Conservation (phyloP, 192 early-diverging fungal genomes). For the Ramicandelaber brevisporus region DNA sequence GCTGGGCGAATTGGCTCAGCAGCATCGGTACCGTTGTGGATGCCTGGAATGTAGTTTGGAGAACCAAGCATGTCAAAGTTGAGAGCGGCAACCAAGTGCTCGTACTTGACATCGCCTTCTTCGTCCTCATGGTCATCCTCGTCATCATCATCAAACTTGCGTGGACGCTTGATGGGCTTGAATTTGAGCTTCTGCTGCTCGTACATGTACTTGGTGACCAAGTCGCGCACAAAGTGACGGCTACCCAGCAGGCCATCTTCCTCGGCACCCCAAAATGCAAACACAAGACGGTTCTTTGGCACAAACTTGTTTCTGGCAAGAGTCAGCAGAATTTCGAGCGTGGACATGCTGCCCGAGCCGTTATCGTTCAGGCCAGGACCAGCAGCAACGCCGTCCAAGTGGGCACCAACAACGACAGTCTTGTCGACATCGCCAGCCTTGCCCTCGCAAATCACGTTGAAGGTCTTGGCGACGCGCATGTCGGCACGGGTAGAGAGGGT, state of each 20-base stretch:
- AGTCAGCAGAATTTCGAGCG: conserved; percentile 29
- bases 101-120: conserved; percentile 9
- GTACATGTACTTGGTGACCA: too few relatives aligned
- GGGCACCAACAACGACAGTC: conserved; percentile 31
- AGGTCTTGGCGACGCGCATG: conserved; percentile 25
- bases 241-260: conserved; percentile 41
- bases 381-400: conserved; percentile 37
- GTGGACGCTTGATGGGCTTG: too few relatives aligned
- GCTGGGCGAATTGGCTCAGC: conserved; percentile 16
- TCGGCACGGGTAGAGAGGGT: conserved; percentile 20
- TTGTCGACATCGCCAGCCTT: conserved; percentile 14
- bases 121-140: too few relatives aligned
- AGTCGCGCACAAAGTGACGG: conserved; percentile 22
- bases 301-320: conserved; percentile 14
- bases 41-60: conserved; percentile 36
- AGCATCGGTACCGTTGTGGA: conserved; percentile 35
- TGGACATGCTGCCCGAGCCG: conserved; percentile 26
- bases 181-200: too few relatives aligned
- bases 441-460: conserved; percentile 31
- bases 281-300: conserved; percentile 28
- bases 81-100: conserved; percentile 25
- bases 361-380: conserved; percentile 51
- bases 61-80: conserved; percentile 53
- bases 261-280: conserved; percentile 53
- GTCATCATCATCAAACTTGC: too few relatives aligned